Evolutionary conservation across 345 rosid species (phyloP).

Genomic region (Moricandia arvensis): DNA sequence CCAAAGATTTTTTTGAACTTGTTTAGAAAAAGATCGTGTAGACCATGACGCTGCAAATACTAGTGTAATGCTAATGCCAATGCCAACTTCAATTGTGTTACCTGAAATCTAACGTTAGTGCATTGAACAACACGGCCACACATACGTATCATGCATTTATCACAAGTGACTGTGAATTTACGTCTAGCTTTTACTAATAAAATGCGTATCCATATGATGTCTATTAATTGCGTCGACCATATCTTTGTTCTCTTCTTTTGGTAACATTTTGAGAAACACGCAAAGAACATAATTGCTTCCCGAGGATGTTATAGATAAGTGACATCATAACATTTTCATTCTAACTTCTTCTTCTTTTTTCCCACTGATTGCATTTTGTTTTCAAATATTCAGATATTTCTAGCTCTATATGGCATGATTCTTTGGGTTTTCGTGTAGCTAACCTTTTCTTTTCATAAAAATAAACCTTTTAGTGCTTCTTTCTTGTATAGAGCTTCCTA

Average conservation of each 20-base stretch:
- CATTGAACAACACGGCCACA: neutral
- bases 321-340: constrained; percentile 12
- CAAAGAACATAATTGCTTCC: constrained; percentile 21
- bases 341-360: neutral
- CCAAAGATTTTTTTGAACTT: neutral
- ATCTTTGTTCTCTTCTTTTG: constrained; percentile 31
- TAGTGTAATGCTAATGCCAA: neutral
- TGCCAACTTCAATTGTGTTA: neutral
- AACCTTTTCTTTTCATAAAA: neutral
- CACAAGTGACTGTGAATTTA: constrained; percentile 15
- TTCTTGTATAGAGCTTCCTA: neutral
- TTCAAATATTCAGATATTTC: constrained; percentile 23
- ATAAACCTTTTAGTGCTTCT: neutral
- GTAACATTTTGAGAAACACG: constrained; percentile 34
- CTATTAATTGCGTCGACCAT: constrained; percentile 30
- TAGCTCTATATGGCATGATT: constrained; percentile 29
- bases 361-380: constrained; percentile 21
- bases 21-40: neutral
- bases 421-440: constrained; percentile 32
- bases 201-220: neutral
- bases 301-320: constrained; percentile 13
- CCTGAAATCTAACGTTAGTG: neutral
- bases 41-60: neutral
- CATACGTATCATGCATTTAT: constrained; percentile 13
- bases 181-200: constrained; percentile 10